Conservation (phyloP, 2,329 filamentous ascomycete species). For the Teratosphaeria gauchensis region DNA sequence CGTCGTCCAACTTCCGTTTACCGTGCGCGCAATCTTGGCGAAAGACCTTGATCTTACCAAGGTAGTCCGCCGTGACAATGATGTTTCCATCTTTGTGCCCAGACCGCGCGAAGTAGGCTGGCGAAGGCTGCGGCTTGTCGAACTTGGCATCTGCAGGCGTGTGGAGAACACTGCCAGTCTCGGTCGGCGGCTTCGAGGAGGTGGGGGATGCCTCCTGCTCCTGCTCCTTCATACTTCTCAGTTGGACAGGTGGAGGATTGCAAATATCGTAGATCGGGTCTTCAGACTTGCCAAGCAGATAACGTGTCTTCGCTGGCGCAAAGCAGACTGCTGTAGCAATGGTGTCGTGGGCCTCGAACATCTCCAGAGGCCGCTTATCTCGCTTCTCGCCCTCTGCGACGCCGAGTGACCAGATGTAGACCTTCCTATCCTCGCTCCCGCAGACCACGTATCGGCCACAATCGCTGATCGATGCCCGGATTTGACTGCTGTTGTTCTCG, state of each 20-base stretch:
- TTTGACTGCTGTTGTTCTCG: conserved; percentile 82
- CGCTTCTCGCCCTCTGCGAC: conserved; percentile 53
- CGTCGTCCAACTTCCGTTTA: conserved; percentile 60
- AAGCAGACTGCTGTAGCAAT: conserved; percentile 85
- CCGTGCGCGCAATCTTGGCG: conserved; percentile 82
- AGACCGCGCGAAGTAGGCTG: conserved; percentile 66
- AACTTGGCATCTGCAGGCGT: conserved; percentile 23
- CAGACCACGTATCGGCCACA: conserved; percentile 80
- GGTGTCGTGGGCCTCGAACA: conserved; percentile 80
- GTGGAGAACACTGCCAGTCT: conserved; percentile 27
- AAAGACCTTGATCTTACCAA: conserved; percentile 85
- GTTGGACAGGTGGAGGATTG: conserved; percentile 81
- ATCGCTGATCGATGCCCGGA: conserved; percentile 79
- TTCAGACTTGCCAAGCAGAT: conserved; percentile 67
- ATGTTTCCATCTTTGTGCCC: conserved; percentile 77
- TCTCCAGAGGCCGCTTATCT: conserved; percentile 75
- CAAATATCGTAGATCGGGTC: conserved; percentile 95
- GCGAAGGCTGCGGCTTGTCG: conserved; percentile 48
- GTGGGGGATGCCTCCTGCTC: conserved; percentile 16
- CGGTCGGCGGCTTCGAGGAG: conserved; percentile 40
- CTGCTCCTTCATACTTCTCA: conserved; percentile 65
- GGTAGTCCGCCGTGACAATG: conserved; percentile 80
- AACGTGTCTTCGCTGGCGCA: conserved; percentile 68
- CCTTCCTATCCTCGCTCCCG: conserved; percentile 81
- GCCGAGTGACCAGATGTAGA: conserved; percentile 79